phyloP scores from a whole-genome alignment of 2,329 filamentous ascomycete species.

The Fusarium torreyae region DNA sequence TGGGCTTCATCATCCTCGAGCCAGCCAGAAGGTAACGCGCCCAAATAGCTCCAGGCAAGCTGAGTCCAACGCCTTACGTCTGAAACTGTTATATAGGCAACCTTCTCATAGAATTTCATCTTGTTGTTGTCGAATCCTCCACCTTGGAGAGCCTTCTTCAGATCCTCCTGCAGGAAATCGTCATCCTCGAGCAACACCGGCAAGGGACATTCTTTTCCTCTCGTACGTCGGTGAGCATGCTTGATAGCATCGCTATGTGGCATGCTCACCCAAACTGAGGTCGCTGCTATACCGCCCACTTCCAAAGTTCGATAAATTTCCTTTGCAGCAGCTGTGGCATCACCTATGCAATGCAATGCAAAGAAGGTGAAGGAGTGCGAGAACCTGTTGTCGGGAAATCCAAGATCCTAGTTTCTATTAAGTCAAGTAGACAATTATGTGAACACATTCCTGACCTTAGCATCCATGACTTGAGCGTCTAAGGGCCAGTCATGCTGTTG shows the following conservation, averaged over 20 bases:
- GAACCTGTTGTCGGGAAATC: conserved; percentile 1
- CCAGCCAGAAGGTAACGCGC: neutral
- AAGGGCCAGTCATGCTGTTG: neutral
- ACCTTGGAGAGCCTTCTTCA: neutral
- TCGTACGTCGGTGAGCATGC: neutral
- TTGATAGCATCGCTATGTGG: neutral
- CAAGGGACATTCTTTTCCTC: neutral
- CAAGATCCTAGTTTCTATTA: neutral
- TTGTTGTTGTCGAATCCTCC: neutral
- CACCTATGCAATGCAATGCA: conserved; percentile 2
- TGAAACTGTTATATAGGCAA: neutral
- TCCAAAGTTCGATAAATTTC: neutral
- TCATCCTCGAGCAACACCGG: neutral
- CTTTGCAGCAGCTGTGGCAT: neutral
- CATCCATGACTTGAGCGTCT: conserved; percentile 4
- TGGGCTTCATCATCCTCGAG: neutral
- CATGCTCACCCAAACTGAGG: neutral
- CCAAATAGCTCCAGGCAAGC: neutral
- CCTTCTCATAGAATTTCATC: neutral
- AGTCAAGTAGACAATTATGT: rapidly evolving
- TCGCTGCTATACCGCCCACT: neutral
- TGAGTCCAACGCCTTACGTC: neutral
- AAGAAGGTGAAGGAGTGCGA: conserved; percentile 10
- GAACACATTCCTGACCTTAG: neutral
- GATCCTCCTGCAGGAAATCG: neutral